phyloP scores from a whole-genome alignment of 345 rosid species.

The Eucalyptus tenuipes region DNA sequence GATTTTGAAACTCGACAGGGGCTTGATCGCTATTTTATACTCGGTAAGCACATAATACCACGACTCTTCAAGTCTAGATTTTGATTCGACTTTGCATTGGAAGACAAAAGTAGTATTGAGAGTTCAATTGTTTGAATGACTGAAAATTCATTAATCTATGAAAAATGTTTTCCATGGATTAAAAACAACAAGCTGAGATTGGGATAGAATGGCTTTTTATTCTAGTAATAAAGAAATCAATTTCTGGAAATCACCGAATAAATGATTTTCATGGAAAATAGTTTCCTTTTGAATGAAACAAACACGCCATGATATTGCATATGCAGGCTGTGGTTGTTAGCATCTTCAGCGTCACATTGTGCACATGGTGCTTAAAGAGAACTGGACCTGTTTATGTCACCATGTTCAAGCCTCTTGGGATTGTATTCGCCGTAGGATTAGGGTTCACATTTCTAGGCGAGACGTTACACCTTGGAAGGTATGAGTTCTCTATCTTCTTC shows the following conservation, averaged over 20 bases:
- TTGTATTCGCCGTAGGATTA: not conserved
- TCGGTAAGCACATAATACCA: not conserved
- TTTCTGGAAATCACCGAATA: not conserved
- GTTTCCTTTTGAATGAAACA: not conserved
- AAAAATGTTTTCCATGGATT: not conserved
- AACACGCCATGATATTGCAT: not conserved
- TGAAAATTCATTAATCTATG: not conserved
- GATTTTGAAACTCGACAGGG: conserved; percentile 17
- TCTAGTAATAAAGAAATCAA: not conserved
- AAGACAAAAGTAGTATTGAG: not conserved
- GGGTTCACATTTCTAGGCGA: not conserved
- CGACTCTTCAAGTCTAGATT: not conserved
- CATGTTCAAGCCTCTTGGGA: not conserved
- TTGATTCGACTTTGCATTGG: rapidly evolving
- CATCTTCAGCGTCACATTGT: not conserved
- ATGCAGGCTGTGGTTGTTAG: not conserved
- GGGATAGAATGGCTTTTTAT: not conserved
- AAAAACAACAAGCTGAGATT: not conserved
- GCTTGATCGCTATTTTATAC: conserved; percentile 20
- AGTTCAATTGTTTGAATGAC: not conserved
- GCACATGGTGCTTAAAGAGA: not conserved
- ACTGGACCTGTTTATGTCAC: not conserved
- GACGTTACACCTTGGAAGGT: not conserved
- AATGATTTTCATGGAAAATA: not conserved
- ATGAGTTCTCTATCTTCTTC: not conserved